Evolutionary conservation across 2,329 filamentous ascomycete genomes (phyloP).

Genomic region (Microdochium nivale): DNA sequence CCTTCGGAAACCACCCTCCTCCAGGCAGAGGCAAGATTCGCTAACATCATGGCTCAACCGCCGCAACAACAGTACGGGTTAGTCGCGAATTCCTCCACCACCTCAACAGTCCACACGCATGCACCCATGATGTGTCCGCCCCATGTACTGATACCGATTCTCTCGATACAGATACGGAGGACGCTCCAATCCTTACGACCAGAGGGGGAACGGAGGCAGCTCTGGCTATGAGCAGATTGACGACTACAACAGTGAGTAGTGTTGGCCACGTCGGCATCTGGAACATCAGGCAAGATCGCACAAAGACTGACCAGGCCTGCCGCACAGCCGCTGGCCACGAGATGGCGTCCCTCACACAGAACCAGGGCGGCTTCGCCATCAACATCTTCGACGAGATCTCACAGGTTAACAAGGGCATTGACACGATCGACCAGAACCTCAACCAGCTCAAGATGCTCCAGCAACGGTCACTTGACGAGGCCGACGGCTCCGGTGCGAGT

Average conservation of each 20-base stretch:
- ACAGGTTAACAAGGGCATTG: conserved; percentile 69
- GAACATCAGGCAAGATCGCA: too few species aligned
- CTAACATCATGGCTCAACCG: conserved; percentile 27
- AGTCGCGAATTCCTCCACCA: conserved; percentile 19
- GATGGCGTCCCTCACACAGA: conserved; percentile 57
- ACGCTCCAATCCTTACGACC: conserved; percentile 49
- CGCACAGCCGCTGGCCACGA: conserved; percentile 50
- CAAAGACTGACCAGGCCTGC: too few species aligned
- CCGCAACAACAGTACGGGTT: conserved; percentile 41
- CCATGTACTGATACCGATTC: conserved; percentile 2
- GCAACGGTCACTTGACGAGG: conserved; percentile 62
- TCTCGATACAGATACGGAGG: conserved; percentile 40
- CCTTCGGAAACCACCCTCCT: neutral
- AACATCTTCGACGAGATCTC: conserved; percentile 76
- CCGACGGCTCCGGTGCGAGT: conserved; percentile 61
- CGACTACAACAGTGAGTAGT: neutral
- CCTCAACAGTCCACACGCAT: conserved; percentile 5
- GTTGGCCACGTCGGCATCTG: too few species aligned
- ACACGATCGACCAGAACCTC: conserved; percentile 64
- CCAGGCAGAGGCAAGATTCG: conserved; percentile 6
- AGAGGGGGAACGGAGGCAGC: conserved; percentile 30
- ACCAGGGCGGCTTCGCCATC: conserved; percentile 29
- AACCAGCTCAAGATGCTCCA: conserved; percentile 65
- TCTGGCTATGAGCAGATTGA: conserved; percentile 9
- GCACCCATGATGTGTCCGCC: neutral